phyloP scores from a whole-genome alignment of 257 asterid genomes.

The Scutellaria baicalensis region DNA sequence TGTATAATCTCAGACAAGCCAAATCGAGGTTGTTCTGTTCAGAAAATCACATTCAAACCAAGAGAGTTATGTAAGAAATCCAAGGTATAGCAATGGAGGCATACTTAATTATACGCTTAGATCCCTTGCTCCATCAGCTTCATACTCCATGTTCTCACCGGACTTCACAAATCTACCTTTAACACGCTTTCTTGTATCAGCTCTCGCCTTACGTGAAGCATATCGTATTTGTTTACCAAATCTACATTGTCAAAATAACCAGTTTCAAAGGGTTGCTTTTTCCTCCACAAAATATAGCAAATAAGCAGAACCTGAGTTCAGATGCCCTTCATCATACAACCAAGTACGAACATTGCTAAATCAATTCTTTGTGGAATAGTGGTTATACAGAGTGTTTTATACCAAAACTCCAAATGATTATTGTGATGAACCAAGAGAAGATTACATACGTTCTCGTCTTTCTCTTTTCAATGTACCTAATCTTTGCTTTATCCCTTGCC shows the following conservation, averaged over 20 bases:
- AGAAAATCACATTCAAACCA: no score
- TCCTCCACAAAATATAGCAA: not conserved
- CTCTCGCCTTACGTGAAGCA: constrained; percentile 89
- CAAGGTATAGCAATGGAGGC: not conserved
- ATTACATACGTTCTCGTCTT: constrained; percentile 58
- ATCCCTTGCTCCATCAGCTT: constrained; percentile 36
- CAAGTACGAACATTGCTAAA: no score
- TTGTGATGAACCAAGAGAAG: not conserved
- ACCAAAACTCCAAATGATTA: not conserved
- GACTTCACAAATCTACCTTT: constrained; percentile 92
- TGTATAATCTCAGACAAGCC: not conserved
- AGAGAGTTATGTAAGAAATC: not conserved
- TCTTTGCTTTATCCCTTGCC: constrained; percentile 76
- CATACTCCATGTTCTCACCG: constrained; percentile 55
- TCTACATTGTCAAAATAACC: constrained; percentile 26
- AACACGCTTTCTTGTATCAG: constrained; percentile 82
- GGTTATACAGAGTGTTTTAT: not conserved
- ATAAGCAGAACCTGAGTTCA: not conserved
- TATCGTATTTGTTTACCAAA: constrained; percentile 87
- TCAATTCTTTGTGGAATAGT: not conserved
- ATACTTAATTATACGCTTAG: constrained; percentile 20
- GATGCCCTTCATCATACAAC: not conserved
- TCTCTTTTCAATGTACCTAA: constrained; percentile 84
- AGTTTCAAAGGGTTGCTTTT: not conserved
- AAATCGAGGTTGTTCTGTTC: not conserved